Conservation (phyloP, 345 rosid genomes). For the Boechera divaricarpa region DNA sequence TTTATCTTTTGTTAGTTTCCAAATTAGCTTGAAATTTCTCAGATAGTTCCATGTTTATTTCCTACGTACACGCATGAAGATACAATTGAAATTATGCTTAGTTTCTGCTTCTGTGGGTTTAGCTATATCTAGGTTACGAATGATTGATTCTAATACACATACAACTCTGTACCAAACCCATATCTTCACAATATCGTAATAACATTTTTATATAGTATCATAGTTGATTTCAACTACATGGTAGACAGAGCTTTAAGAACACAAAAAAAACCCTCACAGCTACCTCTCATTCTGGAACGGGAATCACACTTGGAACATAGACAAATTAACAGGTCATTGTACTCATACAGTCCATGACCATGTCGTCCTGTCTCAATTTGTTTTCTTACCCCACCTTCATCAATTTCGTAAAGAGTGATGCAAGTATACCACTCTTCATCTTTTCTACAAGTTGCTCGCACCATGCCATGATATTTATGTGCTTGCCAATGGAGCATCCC, state of each 20-base stretch:
- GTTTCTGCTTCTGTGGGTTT: background rate
- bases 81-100: background rate
- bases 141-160: background rate
- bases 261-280: background rate
- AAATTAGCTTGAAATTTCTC: background rate
- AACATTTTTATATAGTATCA: background rate
- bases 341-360: background rate
- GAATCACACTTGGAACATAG: slow-evolving; percentile 8
- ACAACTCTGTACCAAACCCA: background rate
- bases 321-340: background rate
- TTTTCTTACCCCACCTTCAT: background rate
- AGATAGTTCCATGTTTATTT: background rate
- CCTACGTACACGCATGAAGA: background rate
- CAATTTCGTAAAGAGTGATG: slow-evolving; percentile 1
- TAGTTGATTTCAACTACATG: background rate
- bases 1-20: background rate
- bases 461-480: slow-evolving; percentile 6
- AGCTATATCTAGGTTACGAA: background rate
- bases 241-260: slow-evolving; percentile 11
- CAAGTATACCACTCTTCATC: background rate
- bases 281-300: background rate
- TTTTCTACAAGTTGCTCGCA: background rate
- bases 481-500: slow-evolving; percentile 1
- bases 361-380: background rate
- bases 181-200: background rate